phyloP scores from a whole-genome alignment of 805 yeast genomes.

The Metschnikowia drakensbergensis region DNA sequence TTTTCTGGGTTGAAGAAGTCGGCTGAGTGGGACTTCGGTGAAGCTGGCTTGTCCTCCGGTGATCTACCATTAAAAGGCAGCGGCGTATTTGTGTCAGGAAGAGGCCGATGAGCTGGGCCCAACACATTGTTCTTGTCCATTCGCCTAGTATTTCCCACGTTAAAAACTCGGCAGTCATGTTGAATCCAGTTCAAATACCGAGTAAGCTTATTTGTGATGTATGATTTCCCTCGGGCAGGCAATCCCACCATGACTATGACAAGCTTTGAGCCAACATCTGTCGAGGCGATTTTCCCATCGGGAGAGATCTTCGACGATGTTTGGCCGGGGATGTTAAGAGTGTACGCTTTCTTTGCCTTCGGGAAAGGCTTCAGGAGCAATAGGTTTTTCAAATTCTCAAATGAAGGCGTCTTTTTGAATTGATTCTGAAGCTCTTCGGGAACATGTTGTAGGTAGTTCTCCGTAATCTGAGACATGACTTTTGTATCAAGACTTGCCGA shows the following conservation, averaged over 20 bases:
- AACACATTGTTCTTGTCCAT: slow-evolving; percentile 46
- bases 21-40: slow-evolving; percentile 56
- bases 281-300: slow-evolving; percentile 60
- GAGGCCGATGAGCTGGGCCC: slow-evolving; percentile 71
- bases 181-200: slow-evolving; percentile 92
- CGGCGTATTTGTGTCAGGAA: slow-evolving; percentile 42
- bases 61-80: slow-evolving; percentile 19
- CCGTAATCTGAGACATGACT: slow-evolving; percentile 22
- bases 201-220: slow-evolving; percentile 85
- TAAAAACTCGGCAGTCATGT: slow-evolving; percentile 85
- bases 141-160: slow-evolving; percentile 93
- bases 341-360: slow-evolving; percentile 60
- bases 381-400: slow-evolving; percentile 36
- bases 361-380: slow-evolving; percentile 37
- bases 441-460: slow-evolving; percentile 31
- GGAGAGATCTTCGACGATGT: slow-evolving; percentile 78
- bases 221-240: slow-evolving; percentile 94
- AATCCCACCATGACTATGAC: slow-evolving; percentile 96
- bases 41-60: slow-evolving; percentile 19
- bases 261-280: slow-evolving; percentile 66
- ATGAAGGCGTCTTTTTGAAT: slow-evolving; percentile 39
- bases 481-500: slow-evolving; percentile 14
- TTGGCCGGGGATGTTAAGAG: slow-evolving; percentile 89
- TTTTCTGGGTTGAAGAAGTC: slow-evolving; percentile 84
- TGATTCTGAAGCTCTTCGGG: slow-evolving; percentile 34